A percentile compares a stretch with the other conserved stretches of the same genome.
phyloP scores from a whole-genome alignment of 495 filamentous ascomycete genomes.

The Cercophora sp. region DNA sequence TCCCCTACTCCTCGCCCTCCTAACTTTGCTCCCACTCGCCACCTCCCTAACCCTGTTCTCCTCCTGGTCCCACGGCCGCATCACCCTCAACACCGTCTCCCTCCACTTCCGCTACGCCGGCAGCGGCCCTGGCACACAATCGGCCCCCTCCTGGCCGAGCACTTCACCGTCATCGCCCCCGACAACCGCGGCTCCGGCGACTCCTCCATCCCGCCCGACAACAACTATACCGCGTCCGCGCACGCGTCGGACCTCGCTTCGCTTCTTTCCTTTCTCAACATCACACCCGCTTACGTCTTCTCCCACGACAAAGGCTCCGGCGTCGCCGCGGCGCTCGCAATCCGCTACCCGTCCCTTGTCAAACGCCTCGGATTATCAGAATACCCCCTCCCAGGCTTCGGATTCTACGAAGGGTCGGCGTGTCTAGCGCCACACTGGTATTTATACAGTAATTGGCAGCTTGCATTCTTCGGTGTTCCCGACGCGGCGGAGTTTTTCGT shows the following conservation, averaged over 20 bases:
- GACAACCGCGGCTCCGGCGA: slow-evolving; percentile 40
- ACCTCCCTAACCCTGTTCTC: too few relatives aligned
- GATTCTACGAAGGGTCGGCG: slow-evolving; percentile 27
- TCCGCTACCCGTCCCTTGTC: slow-evolving; percentile 26
- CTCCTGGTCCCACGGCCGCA: too few relatives aligned
- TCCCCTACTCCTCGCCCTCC: too few relatives aligned
- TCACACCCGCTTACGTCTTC: slow-evolving; percentile 34
- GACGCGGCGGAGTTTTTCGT: slow-evolving; percentile 42
- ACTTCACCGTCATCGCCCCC: slow-evolving; percentile 45
- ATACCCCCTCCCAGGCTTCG: slow-evolving; percentile 38
- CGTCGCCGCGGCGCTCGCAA: slow-evolving; percentile 32
- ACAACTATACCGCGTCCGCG: slow-evolving; percentile 33
- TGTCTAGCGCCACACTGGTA: slow-evolving; percentile 27
- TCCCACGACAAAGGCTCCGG: slow-evolving; percentile 42
- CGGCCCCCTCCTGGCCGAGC: slow-evolving; percentile 54
- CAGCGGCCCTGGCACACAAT: slow-evolving; percentile 54
- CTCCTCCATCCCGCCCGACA: slow-evolving; percentile 29
- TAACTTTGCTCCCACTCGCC: too few relatives aligned
- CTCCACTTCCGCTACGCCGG: too few relatives aligned
- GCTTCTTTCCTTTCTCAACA: slow-evolving; percentile 38
- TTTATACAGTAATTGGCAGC: slow-evolving; percentile 40
- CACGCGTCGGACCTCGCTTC: slow-evolving; percentile 31
- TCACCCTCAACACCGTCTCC: slow-evolving; percentile 36
- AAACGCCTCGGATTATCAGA: slow-evolving; percentile 29
- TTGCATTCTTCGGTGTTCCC: slow-evolving; percentile 41